Conservation (phyloP, 768 basidiomycete genomes). For the Auriscalpium microsporum region DNA sequence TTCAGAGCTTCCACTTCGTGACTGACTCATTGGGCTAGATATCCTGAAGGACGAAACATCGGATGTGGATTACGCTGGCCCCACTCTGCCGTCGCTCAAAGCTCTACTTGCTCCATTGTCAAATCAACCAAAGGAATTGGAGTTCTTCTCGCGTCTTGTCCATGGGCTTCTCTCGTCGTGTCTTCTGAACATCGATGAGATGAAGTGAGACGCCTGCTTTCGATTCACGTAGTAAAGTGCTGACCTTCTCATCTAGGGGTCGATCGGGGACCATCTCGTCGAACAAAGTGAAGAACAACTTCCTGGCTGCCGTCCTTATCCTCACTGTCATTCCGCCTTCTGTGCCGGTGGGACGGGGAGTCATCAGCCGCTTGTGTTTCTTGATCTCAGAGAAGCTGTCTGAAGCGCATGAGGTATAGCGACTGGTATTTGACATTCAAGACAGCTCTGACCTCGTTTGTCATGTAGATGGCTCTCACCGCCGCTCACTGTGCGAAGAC, state of each 20-base stretch:
- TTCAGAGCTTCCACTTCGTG: not conserved
- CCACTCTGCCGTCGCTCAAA: slow-evolving; percentile 76
- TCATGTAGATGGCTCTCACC: slow-evolving; percentile 62
- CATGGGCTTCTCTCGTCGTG: slow-evolving; percentile 84
- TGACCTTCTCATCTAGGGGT: slow-evolving; percentile 39
- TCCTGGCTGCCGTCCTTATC: slow-evolving; percentile 78
- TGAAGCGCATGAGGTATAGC: slow-evolving; percentile 56
- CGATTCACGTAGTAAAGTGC: too few species aligned
- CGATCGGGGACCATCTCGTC: slow-evolving; percentile 68
- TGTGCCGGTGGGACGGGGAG: slow-evolving; percentile 59
- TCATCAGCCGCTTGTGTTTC: slow-evolving; percentile 80
- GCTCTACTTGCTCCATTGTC: slow-evolving; percentile 51
- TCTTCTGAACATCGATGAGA: slow-evolving; percentile 80
- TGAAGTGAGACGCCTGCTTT: slow-evolving; percentile 54
- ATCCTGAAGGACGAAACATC: slow-evolving; percentile 81
- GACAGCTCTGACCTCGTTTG: not conserved
- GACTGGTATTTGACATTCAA: not conserved
- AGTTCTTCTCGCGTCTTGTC: slow-evolving; percentile 50
- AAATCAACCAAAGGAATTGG: slow-evolving; percentile 32
- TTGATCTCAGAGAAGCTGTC: slow-evolving; percentile 74
- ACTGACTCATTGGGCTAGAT: slow-evolving; percentile 34
- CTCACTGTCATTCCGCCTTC: slow-evolving; percentile 68
- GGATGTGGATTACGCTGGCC: slow-evolving; percentile 70
- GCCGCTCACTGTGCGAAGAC: slow-evolving; percentile 90
- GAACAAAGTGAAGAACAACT: slow-evolving; percentile 85